Conservation (phyloP, 2,329 filamentous ascomycete genomes). For the Penicillium janthinellum region DNA sequence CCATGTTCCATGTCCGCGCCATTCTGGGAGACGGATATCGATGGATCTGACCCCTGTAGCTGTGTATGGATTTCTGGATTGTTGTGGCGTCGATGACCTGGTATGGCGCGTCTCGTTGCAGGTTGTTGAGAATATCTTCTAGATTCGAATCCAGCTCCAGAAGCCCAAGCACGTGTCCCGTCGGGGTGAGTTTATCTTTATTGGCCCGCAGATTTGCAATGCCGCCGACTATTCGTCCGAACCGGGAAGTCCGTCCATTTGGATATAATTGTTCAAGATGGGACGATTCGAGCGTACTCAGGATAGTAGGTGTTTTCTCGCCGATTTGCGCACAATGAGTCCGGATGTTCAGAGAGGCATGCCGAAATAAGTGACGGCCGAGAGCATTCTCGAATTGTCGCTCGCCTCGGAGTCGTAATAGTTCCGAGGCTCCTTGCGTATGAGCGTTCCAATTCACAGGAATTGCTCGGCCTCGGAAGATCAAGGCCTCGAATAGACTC, state of each 20-base stretch:
- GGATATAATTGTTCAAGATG: neutral
- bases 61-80: neutral
- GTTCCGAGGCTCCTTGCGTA: neutral
- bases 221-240: neutral
- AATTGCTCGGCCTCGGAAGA: neutral
- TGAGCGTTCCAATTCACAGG: conserved; percentile 4
- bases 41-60: neutral
- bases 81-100: neutral
- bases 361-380: neutral
- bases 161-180: neutral
- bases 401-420: neutral
- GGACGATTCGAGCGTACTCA: neutral
- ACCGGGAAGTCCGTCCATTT: neutral
- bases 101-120: neutral
- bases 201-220: neutral
- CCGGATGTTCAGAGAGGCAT: conserved; percentile 1
- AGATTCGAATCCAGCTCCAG: neutral
- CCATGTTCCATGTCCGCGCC: neutral
- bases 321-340: neutral
- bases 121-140: neutral
- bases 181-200: neutral
- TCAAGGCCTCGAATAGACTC: conserved; percentile 2
- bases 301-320: neutral
- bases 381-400: neutral
- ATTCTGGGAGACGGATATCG: neutral